Percentiles rank a stretch among this genome's conserved stretches.
These are phyloP conservation scores for Phytophthora constricta DNA, from an alignment of 352 stramenopile genomes.

Conservation along the genomic window DNA sequence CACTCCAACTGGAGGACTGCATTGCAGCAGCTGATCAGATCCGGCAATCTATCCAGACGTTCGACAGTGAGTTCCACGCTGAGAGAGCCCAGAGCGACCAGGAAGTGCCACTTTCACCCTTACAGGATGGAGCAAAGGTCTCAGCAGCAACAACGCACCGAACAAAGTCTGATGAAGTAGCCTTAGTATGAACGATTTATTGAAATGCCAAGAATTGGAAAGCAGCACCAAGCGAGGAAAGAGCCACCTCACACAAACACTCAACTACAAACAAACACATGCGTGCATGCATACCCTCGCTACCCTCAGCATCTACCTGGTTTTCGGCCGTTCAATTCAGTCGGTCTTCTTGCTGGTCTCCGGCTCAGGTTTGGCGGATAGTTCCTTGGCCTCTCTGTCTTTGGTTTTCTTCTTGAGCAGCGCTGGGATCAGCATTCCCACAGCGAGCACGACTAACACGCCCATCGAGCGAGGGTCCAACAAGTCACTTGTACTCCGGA, in stretches of 20 bases:
- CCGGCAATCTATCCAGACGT: constrained; percentile 30
- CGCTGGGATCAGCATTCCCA: constrained; percentile 73
- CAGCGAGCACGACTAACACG: constrained; percentile 60
- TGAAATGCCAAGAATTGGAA: background rate
- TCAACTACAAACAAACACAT: constrained; percentile 2
- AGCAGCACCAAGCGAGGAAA: background rate
- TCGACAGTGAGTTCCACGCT: constrained; percentile 15
- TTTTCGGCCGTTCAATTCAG: constrained; percentile 20
- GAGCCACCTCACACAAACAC: background rate
- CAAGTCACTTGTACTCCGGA: constrained; percentile 70
- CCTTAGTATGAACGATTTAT: constrained; percentile 4
- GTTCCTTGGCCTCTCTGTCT: background rate
- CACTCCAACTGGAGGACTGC: constrained; percentile 24
- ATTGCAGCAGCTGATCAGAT: constrained; percentile 37
- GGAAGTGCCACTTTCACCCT: background rate
- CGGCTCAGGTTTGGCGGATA: constrained; percentile 1
- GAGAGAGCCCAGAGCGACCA: background rate
- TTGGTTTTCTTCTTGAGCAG: constrained; percentile 57
- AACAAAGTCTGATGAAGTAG: background rate
- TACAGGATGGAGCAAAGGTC: background rate
- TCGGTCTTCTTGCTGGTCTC: constrained; percentile 32
- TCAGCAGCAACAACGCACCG: background rate
- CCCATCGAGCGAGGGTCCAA: constrained; percentile 65
- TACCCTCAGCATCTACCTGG: background rate
- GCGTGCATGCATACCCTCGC: background rate